Evolutionary conservation across 148 eudicot genomes (phyloP).

Genomic region (Salicornia ramosissima): DNA sequence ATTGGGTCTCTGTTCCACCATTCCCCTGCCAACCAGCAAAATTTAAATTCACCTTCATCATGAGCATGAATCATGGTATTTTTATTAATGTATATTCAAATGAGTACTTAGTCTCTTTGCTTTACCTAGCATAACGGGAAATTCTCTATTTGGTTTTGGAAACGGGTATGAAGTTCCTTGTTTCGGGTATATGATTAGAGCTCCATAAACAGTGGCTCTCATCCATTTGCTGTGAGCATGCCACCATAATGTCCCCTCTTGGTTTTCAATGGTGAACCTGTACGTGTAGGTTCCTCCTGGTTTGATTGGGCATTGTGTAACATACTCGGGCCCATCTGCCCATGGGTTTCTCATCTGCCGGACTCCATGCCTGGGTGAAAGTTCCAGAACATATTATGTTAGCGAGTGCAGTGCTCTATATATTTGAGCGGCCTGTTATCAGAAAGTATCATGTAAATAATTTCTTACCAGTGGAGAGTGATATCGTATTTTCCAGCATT

Average conservation of each 20-base stretch:
- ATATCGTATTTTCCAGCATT: slow-evolving; percentile 64
- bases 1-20: slow-evolving; percentile 93
- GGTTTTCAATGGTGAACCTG: slow-evolving; percentile 62
- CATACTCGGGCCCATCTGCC: slow-evolving; percentile 92
- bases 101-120: not conserved
- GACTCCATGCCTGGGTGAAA: slow-evolving; percentile 68
- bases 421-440: not conserved
- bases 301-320: slow-evolving; percentile 91
- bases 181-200: slow-evolving; percentile 68
- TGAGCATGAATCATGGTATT: not conserved
- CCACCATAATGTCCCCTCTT: slow-evolving; percentile 96
- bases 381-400: not conserved
- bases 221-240: slow-evolving; percentile 93
- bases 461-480: slow-evolving; percentile 77
- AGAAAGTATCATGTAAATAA: not conserved
- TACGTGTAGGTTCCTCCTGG: slow-evolving; percentile 84
- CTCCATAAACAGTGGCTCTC: slow-evolving; percentile 91
- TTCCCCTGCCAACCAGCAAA: slow-evolving; percentile 50
- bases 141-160: slow-evolving; percentile 56
- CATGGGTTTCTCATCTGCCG: slow-evolving; percentile 81
- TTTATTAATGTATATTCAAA: too few relatives aligned
- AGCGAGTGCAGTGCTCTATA: not conserved
- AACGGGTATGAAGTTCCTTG: slow-evolving; percentile 63
- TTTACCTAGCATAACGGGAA: slow-evolving; percentile 72
- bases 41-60: not conserved